Base-by-base conservation (phyloP, 441 rosid species). In the Metrosideros polymorpha region DNA sequence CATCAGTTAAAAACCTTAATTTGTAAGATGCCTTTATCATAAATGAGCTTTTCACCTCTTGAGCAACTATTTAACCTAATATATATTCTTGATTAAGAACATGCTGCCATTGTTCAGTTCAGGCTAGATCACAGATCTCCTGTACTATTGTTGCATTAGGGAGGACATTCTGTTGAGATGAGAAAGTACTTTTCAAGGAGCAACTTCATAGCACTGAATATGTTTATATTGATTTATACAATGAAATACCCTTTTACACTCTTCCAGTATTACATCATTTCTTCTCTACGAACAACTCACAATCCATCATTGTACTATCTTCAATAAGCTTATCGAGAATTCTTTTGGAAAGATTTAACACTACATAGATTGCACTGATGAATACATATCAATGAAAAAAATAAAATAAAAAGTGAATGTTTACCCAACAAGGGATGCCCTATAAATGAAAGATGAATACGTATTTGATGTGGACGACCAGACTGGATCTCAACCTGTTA, bases 381-480 rank as follows among this genome's bases (percentile, higher is more conserved):
- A 82, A 54, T 42, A 53, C 29, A 29, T 15, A 52, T 83, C 19
- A n/a, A 89, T 54, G 24, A 13, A 35, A 59, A 63, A 84, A 79
- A 50, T 55, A 54, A 49, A 12, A 83, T 32, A 75, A 71, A 66
- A 66, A 18, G 54, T 43, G 35, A 85, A 88, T 45, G 55, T 86
- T 91, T 95, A 96, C 99, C 99, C 25, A 92, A 84, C 89, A 96
- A 92, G 84, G 98, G 95, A 92, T 96, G 96, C 85, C 99, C 99
- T 7, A 93, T 89, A 88, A 91, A 97, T 76, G 99, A 92, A 89
- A 97, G 98, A 92, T 95, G 99, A 89, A 95, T 96, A 51, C 99
- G 94, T 84, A 97, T 97, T 90, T 97, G 99, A 90, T 94, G 99
- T 63, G 99, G 98, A 35, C 98, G 91, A 86, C 99, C 99, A 24